Evolutionary conservation across 306 rosid species (phyloP), one percentile per base, ranked within the genome.

Genomic region (Crotalaria pallida): DNA sequence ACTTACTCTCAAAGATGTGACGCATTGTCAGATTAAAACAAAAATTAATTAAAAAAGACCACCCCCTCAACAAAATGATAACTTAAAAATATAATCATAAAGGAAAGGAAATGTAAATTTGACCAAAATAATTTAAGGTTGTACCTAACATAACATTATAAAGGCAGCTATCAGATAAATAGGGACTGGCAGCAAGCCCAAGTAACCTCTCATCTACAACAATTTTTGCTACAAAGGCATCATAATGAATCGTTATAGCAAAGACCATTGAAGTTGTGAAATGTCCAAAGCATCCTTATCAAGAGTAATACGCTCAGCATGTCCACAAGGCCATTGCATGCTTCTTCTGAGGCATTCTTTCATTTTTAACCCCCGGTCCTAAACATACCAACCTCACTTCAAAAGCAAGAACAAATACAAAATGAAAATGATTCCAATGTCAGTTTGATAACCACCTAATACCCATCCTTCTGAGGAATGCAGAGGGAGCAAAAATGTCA

Each of bases 111-210:
- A 52, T 27, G 77, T 78, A 51, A 81, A 79, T 83, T 83, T 84
- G 82, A 71, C 77, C 68, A 75, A 74, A 57, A 77, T 36, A 63
- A 81, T 76, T 77, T 75, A 84, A 78, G 45, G 85, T 57, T 79
- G 80, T 57, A 89, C 96, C 96, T 86, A 81, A 87, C 88, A 27
- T 72, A 48, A 19, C 80, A 62, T 67, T 73, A 77, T 23, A 70
- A 70, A 75, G 69, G 84, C 74, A 85, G 59, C 75, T 77, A 67
- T 84, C 83, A 73, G 73, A 36, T 40, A 67, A 67, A 31, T 73
- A 74, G 66, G 7, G 52, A 33, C 77, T 84, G 88, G 85, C 86
- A 83, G 38, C 83, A 81, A 76, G 49, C 72, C 71, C 78, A 87
- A 75, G 92, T 81, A 83, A 83, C 72, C 83, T 77, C 80, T 33